phyloP scores from a whole-genome alignment of 331 rosid species.

The Spiraea crenata region DNA sequence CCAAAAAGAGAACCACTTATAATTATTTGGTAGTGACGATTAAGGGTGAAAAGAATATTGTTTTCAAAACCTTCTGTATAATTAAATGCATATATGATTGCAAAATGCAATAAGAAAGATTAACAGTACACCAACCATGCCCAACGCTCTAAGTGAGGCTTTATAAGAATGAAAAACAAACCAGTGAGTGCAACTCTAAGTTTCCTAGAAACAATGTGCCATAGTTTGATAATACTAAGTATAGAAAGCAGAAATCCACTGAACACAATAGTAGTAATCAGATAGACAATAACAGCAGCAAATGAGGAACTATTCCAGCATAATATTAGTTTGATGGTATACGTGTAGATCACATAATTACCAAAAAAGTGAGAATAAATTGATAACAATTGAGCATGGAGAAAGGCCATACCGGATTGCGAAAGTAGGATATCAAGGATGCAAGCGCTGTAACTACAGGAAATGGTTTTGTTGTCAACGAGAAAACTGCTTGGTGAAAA shows the following conservation, averaged over 20 bases:
- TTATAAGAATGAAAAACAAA: neutral
- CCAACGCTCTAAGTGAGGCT: neutral
- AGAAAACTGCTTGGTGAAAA: slow-evolving; percentile 77
- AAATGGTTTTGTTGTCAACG: slow-evolving; percentile 59
- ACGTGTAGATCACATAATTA: neutral
- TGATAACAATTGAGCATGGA: slow-evolving; percentile 22
- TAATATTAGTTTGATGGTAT: neutral
- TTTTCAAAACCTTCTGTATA: neutral
- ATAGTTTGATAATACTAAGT: neutral
- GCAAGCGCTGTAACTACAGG: slow-evolving; percentile 64
- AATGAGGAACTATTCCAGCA: neutral
- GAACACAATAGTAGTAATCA: neutral
- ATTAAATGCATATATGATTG: neutral
- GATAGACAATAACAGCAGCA: neutral
- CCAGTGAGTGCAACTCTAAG: neutral
- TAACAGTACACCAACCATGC: neutral
- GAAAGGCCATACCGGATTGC: slow-evolving; percentile 62
- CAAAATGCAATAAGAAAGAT: neutral
- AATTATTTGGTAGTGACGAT: neutral
- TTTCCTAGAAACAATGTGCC: slow-evolving; percentile 2
- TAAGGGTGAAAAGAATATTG: neutral
- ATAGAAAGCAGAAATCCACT: neutral
- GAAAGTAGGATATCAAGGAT: slow-evolving; percentile 69
- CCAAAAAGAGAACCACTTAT: neutral
- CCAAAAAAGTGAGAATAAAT: neutral